Base-by-base conservation (phyloP, 495 filamentous ascomycete genomes). In the Neurospora tetraspora region DNA sequence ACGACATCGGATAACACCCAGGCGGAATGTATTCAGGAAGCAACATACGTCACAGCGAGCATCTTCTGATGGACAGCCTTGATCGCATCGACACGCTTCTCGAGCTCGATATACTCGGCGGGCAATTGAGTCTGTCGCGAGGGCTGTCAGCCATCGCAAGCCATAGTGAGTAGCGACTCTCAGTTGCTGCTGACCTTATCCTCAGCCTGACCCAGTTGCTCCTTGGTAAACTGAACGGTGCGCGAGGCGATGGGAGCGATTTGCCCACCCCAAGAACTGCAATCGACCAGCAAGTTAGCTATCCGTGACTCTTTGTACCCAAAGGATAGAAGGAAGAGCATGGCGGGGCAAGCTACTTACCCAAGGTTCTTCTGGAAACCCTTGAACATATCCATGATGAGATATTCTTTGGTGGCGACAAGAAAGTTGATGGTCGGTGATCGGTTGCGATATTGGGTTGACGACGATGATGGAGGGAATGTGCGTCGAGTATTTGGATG, bases 11-110 rank as follows among this genome's bases (percentile, higher is more conserved):
- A 42, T n/a, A 39, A 61, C 20, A 5, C 27, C 47, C 20, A 36
- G 59, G 53, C 40, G 43, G 70, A 34, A 27, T n/a, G 11, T 27
- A 39, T 9, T 27, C 9, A 7, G 47, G 11, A 14, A 53, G 18
- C 40, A 9, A 89, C 94, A 81, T 86, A 98, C 94, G 96, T 98
- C 80, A 98, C 96, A 71, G 92, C 89, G 61, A 99, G 89, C 83
- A 99, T 91, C 86, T 97, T 96, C 85, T 97, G 93, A 80, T 99
- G 96, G 45, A 96, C 95, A 77, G 92, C 91, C 87, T 97, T 98
- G 79, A 99, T 86, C 73, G 96, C 96, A 89, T 99, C 96, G 80
- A 99, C 93, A 75, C 96, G 90, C 87, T 97, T 98, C 90, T 99
- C 96, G 70, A 99, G 92, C 83, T 98, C 94, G 78, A 98, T 91